Evolutionary conservation across 164 flowering plant species (phyloP), one percentile per base, ranked within the genome.

Genomic region (Kalanchoe fedtschenkoi): DNA sequence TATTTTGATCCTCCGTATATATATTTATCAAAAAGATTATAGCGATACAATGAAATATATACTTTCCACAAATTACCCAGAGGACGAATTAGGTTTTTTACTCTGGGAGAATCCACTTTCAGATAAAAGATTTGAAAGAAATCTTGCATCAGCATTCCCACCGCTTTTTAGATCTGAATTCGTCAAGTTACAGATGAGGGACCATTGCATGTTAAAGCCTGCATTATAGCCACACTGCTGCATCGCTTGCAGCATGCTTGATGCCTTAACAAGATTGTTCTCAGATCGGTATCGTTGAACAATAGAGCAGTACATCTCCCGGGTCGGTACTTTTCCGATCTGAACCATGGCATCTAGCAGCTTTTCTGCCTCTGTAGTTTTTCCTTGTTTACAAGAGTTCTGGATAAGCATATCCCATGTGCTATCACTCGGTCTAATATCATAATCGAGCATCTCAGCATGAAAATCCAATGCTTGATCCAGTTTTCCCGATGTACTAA

Each of bases 121-220:
- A 56, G 85, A 81, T 65, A 90, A 92, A 61, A 90, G 86, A 65
- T 75, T 76, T 33, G 95, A 82, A 34, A 93, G 71, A 73, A 93
- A 88, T 22, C 89, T 79, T n/a, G 62, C 66, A 38, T 38, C 69
- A 28, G 61, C 42, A 14, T 65, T 58, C 28, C 64, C 65, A 64
- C 64, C 70, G 16, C 65, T 69, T 61, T 72, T 82, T 16, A 69
- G 67, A 35, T n/a, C 69, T 21, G 79, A 69, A 59, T 62, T 73
- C 65, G 77, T 80, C 73, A 93, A 69, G 38, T 77, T 80, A 74
- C 87, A 80, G 62, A 93, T 81, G 34, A 93, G 72, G 41, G 95
- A 85, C 99, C 99, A 93, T 30, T 93, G 97, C 34, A 85, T 84
- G 58, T 73, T 77, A 68, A 93, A 93, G 51, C 87, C 95, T 26